These are phyloP conservation scores for Trichoderma pleuroti DNA, from an alignment of 2,329 filamentous ascomycete species.

Conservation along the genomic window DNA sequence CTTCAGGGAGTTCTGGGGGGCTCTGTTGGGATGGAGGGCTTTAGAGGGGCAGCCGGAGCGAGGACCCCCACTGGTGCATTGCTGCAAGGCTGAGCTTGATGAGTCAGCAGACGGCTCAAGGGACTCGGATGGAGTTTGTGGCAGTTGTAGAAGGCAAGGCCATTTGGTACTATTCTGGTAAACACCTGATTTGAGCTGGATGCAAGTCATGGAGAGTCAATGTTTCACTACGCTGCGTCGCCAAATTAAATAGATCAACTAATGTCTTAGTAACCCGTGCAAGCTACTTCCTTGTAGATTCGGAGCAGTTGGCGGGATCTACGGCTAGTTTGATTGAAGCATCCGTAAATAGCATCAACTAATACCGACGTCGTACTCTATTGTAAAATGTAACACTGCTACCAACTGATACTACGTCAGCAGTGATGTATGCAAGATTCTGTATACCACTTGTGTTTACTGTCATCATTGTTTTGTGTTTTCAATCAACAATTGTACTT, in stretches of 20 bases:
- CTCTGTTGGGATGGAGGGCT: neutral
- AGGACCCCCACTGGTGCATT: slow-evolving; percentile 2
- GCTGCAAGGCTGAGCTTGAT: slow-evolving; percentile 8
- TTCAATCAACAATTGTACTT: neutral
- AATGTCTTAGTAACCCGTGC: neutral
- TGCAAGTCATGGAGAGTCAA: neutral
- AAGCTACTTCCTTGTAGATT: neutral
- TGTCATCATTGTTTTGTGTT: neutral
- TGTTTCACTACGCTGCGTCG: neutral
- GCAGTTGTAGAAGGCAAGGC: neutral
- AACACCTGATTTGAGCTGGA: neutral
- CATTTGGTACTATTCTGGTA: neutral
- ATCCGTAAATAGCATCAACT: neutral
- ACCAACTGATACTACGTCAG: neutral
- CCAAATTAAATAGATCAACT: neutral
- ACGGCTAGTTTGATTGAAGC: neutral
- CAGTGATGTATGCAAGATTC: too few relatives aligned
- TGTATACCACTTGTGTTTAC: too few relatives aligned
- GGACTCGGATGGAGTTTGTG: neutral
- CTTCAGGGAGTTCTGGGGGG: neutral
- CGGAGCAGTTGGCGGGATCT: neutral
- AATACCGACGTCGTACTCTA: neutral
- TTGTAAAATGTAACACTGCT: neutral
- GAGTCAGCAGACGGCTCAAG: neutral
- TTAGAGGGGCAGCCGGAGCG: slow-evolving; percentile 10